Base-by-base conservation (phyloP, 352 stramenopile genomes). In the Globisporangium nagaii region DNA sequence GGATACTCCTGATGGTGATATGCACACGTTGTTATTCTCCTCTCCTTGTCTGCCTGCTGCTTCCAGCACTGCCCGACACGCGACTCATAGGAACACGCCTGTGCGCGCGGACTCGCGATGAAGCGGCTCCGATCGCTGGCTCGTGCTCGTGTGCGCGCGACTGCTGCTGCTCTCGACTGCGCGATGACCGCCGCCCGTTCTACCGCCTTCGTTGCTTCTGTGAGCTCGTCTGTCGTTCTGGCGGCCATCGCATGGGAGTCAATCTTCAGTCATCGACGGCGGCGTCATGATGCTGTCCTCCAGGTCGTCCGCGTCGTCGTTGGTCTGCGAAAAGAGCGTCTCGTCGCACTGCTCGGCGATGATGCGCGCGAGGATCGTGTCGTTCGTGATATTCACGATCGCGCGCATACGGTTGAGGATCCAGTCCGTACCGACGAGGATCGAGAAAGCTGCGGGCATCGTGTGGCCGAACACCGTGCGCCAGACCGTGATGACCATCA, bases 401-500 rank as follows among this genome's bases (percentile, higher is more conserved):
- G 79, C 79, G 4, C 76, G 73, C 58, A 87, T 80, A 24, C 80
- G 78, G 60, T 90, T 77, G 36, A 91, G 48, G 51, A 91, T 72
- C 73, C 79, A 90, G 56, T 91, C 79, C 4, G 58, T 71, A 24
- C 76, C 84, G 44, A 91, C 79, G 13, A 91, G 42, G 51, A 88
- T 71, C 10, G 73, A 75, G 53, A 93, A 91, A 10, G 75, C 73
- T 12, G 73, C 58, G 1, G 80, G 83, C 36, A 90, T 44, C 12
- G 83, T 63, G 8, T 70, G 50, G 7, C 67, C 62, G 39, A 90
- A 90, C 13, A 89, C 78, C 12, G 80, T 89, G 22, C 69, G 64
- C 78, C 80, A 91, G 13, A 91, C 73, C 6, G 78, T 93, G 47
- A 93, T 80, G 25, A 84, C 70, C 76, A 90, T 88, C 24, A 89